Percentiles rank a stretch among this genome's conserved stretches.
Conservation (phyloP, 306 rosid species). For the Cicer judaicum region DNA sequence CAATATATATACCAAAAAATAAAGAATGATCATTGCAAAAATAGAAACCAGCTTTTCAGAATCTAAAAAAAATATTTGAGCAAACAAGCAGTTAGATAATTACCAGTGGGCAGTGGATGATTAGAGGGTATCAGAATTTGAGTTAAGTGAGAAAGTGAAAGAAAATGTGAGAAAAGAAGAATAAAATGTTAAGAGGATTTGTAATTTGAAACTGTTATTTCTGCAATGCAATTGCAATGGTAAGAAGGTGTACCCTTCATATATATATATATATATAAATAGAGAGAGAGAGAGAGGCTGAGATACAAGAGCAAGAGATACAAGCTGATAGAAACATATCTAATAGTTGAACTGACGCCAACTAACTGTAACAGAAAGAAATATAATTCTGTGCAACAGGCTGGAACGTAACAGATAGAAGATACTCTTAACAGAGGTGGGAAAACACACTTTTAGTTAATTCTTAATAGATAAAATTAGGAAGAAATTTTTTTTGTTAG, state of each 20-base stretch:
- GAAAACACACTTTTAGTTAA: slow-evolving; percentile 3
- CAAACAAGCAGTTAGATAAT: no score
- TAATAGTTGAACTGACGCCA: neutral
- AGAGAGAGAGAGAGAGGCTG: neutral
- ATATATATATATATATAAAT: no score
- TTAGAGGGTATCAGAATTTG: no score
- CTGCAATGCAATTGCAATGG: neutral
- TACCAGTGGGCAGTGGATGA: no score
- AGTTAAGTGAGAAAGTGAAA: no score
- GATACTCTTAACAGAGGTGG: neutral
- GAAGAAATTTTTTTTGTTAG: neutral
- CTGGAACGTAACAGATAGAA: neutral
- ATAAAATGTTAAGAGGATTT: neutral
- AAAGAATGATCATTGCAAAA: no score
- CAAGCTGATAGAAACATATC: neutral
- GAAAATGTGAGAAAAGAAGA: no score
- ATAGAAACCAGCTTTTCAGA: no score
- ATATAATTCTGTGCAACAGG: neutral
- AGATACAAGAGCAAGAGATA: neutral
- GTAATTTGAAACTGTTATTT: neutral
- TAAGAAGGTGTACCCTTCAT: neutral
- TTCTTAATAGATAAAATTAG: slow-evolving; percentile 32
- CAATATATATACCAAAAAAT: neutral
- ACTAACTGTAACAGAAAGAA: neutral
- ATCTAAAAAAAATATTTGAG: no score